Evolutionary conservation across 83 land plant genomes (phyloP).

Genomic region (Isoetes engelmannii): DNA sequence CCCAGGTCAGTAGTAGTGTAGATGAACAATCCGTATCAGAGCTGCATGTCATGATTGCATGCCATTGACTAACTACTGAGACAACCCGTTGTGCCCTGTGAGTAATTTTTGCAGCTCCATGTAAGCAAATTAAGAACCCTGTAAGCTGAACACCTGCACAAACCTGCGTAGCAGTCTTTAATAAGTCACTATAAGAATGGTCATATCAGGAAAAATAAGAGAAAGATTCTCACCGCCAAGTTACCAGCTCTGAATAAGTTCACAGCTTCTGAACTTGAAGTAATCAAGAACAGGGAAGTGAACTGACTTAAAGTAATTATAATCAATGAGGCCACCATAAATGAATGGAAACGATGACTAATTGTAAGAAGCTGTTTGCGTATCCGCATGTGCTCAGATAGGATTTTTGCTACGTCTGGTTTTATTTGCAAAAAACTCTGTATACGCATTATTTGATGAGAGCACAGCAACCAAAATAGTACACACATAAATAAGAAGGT

Average conservation of each 20-base stretch:
- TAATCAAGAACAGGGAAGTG: conserved; percentile 47
- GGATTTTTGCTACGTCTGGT: conserved; percentile 38
- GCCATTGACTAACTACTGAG: conserved; percentile 76
- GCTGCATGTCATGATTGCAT: conserved; percentile 62
- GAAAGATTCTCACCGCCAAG: conserved; percentile 53
- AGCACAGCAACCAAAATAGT: conserved; percentile 59
- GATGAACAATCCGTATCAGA: neutral
- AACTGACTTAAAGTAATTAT: conserved; percentile 60
- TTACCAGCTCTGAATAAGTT: conserved; percentile 64
- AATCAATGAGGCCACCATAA: conserved; percentile 48
- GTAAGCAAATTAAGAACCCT: conserved; percentile 62
- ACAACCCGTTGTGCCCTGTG: conserved; percentile 78
- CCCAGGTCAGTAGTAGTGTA: no score
- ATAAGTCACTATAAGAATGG: neutral
- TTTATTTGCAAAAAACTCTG: conserved; percentile 52
- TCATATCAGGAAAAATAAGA: neutral
- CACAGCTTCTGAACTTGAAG: conserved; percentile 40
- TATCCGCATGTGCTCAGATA: conserved; percentile 55
- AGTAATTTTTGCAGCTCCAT: conserved; percentile 84
- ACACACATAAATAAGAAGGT: conserved; percentile 59
- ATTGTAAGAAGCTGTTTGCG: conserved; percentile 52
- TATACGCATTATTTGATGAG: conserved; percentile 56
- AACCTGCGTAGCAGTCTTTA: conserved; percentile 33
- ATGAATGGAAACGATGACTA: conserved; percentile 58
- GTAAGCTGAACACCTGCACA: conserved; percentile 72